Conservation (phyloP, 306 rosid species). For the Castanospermum australe region DNA sequence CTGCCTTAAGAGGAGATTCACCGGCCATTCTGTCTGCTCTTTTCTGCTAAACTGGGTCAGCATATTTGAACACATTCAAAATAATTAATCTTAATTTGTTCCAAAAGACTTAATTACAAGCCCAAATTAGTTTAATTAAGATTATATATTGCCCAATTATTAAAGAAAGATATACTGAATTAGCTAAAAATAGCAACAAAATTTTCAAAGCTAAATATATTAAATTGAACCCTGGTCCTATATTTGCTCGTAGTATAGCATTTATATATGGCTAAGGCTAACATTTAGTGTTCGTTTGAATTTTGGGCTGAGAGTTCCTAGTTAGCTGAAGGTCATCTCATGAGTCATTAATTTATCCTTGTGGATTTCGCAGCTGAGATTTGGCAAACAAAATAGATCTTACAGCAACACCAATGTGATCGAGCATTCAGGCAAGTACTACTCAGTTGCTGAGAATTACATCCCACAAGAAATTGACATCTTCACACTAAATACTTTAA, state of each 20-base stretch:
- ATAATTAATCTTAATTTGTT: neutral
- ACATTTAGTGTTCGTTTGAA: neutral
- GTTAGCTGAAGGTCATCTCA: neutral
- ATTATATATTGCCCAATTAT: neutral
- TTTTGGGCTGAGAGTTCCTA: neutral
- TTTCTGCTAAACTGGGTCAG: constrained; percentile 45
- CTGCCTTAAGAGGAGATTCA: constrained; percentile 51
- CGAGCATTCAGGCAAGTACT: constrained; percentile 48
- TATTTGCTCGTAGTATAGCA: no score
- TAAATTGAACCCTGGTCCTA: no score
- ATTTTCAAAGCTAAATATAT: no score
- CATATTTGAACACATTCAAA: neutral
- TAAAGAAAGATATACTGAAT: neutral
- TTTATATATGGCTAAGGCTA: no score
- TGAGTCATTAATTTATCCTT: neutral
- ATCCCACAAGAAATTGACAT: constrained; percentile 51
- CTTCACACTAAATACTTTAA: constrained; percentile 33
- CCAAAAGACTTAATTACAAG: neutral
- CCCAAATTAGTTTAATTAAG: neutral
- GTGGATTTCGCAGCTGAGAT: constrained; percentile 30
- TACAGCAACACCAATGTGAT: constrained; percentile 52
- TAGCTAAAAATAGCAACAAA: no score
- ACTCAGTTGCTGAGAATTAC: constrained; percentile 44
- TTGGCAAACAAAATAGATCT: constrained; percentile 46
- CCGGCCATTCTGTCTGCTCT: constrained; percentile 44